A percentile compares a stretch with the other conserved stretches of the same genome.
These are phyloP conservation scores for Eucalyptus grandis DNA, from an alignment of 345 rosid genomes.

Conservation along the genomic window DNA sequence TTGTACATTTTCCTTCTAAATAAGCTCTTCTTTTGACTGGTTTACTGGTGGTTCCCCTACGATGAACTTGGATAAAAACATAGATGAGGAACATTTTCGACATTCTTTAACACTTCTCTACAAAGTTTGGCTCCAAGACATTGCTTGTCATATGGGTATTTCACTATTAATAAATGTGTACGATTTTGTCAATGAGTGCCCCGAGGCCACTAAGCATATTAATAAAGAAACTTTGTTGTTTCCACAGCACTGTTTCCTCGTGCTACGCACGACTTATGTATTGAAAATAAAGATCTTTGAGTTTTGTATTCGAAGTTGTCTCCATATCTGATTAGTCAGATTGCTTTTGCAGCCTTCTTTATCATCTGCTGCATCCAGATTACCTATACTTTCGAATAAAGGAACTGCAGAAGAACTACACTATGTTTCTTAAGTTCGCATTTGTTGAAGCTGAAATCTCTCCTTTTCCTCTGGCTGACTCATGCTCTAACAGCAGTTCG, in stretches of 20 bases:
- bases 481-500: slow-evolving; percentile 57
- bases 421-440: not conserved
- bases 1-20: not conserved
- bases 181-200: not conserved
- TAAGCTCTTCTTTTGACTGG: not conserved
- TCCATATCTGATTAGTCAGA: not conserved
- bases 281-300: not conserved
- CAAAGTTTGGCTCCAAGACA: not conserved
- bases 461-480: slow-evolving; percentile 27
- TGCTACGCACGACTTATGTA: not conserved
- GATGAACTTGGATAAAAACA: not conserved
- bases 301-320: not conserved
- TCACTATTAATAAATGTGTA: not conserved
- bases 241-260: not conserved
- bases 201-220: not conserved
- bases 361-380: slow-evolving; percentile 81
- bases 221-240: not conserved
- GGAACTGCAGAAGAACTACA: slow-evolving; percentile 65
- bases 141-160: not conserved
- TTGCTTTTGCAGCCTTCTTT: slow-evolving; percentile 50
- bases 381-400: slow-evolving; percentile 78
- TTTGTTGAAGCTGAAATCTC: not conserved
- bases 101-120: not conserved
- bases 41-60: not conserved
- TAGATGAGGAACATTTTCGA: not conserved